phyloP scores from a whole-genome alignment of 441 rosid species.

The Croton laevigatus region DNA sequence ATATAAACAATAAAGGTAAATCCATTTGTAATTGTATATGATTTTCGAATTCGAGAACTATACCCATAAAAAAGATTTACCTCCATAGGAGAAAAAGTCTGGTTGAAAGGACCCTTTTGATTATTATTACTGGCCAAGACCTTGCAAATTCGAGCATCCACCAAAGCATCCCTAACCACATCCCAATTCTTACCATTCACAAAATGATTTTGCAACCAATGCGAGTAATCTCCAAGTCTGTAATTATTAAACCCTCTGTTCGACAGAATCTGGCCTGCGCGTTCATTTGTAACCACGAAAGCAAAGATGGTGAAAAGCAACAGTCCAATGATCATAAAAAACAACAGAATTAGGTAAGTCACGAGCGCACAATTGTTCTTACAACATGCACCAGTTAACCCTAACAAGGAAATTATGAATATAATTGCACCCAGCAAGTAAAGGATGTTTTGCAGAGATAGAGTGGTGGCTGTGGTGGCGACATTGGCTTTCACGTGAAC shows the following conservation, averaged over 20 bases:
- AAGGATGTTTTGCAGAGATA: constrained; percentile 31
- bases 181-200: constrained; percentile 28
- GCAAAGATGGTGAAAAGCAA: constrained; percentile 33
- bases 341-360: constrained; percentile 34
- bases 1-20: too few species aligned
- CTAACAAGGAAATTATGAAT: constrained; percentile 39
- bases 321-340: constrained; percentile 38
- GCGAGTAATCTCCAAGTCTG: constrained; percentile 2
- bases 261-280: constrained; percentile 30
- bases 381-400: constrained; percentile 46
- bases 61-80: too few species aligned
- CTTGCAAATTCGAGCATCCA: constrained; percentile 27
- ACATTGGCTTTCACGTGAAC: constrained; percentile 4
- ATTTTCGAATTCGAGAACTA: too few species aligned
- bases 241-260: constrained; percentile 18
- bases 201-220: constrained; percentile 31
- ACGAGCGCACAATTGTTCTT: constrained; percentile 33
- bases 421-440: constrained; percentile 37
- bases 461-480: constrained; percentile 29
- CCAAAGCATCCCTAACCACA: constrained; percentile 28
- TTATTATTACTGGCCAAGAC: background rate
- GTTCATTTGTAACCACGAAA: constrained; percentile 42
- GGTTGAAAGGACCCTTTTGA: constrained; percentile 3
- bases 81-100: constrained; percentile 29
- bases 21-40: too few species aligned